Percentiles rank a stretch among this genome's conserved stretches.
These are phyloP conservation scores for Ramaria sp. DNA, from an alignment of 768 basidiomycete genomes.

Conservation along the genomic window DNA sequence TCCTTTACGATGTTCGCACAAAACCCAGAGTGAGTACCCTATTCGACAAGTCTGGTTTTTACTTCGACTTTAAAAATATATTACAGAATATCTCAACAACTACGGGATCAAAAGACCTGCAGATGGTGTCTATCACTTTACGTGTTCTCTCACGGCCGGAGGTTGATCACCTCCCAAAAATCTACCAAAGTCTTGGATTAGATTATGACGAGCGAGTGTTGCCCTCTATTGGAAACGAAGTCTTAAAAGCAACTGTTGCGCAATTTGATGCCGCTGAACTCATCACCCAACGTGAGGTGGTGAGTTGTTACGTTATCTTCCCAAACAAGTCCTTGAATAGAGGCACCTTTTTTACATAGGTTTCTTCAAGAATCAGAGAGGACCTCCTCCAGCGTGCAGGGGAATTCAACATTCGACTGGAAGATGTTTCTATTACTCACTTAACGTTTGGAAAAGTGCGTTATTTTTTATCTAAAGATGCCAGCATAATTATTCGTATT, in stretches of 20 bases:
- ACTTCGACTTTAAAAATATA: constrained; percentile 8
- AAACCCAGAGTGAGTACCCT: constrained; percentile 69
- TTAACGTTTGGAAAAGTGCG: constrained; percentile 77
- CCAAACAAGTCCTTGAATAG: background rate
- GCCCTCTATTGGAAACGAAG: constrained; percentile 96
- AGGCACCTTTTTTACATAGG: constrained; percentile 30
- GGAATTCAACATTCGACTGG: constrained; percentile 91
- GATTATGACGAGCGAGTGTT: constrained; percentile 98
- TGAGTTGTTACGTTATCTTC: constrained; percentile 27
- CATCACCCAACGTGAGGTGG: constrained; percentile 96
- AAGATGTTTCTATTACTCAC: constrained; percentile 96
- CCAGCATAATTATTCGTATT: constrained; percentile 2
- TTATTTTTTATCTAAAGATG: background rate
- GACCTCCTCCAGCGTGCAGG: constrained; percentile 89
- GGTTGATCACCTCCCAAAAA: constrained; percentile 74
- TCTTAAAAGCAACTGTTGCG: constrained; percentile 94
- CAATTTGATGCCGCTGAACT: constrained; percentile 96
- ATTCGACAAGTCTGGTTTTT: background rate
- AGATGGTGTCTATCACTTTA: constrained; percentile 96
- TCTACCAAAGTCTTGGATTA: constrained; percentile 89
- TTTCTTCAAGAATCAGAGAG: constrained; percentile 83
- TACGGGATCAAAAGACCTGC: constrained; percentile 96
- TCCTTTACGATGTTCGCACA: constrained; percentile 94
- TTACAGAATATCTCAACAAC: constrained; percentile 93
- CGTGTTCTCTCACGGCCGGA: constrained; percentile 94